Conservation (phyloP, 129 eudicot genomes). For the Artemisia tridentata region DNA sequence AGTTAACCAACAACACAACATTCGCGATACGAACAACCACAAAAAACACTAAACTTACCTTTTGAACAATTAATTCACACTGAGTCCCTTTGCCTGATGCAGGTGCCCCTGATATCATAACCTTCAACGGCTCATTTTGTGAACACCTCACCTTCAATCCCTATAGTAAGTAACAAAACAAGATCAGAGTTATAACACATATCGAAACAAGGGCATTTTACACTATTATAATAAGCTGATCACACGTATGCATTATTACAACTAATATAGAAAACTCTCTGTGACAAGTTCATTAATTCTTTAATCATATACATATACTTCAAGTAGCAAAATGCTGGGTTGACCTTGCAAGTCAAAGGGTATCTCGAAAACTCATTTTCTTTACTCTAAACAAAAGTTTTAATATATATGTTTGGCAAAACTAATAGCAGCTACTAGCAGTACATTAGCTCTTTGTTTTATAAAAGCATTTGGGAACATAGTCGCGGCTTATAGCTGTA, state of each 20-base stretch:
- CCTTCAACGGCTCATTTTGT: conserved; percentile 70
- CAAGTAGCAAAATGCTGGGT: neutral
- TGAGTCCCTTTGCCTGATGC: conserved; percentile 99
- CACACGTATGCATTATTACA: conserved; percentile 1
- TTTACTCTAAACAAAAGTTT: too few relatives aligned
- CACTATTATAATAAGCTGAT: conserved; percentile 9
- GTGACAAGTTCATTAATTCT: neutral
- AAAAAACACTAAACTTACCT: conserved; percentile 35
- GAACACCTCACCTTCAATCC: conserved; percentile 39
- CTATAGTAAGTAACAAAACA: neutral
- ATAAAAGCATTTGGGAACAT: too few relatives aligned
- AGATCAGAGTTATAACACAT: too few relatives aligned
- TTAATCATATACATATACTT: neutral
- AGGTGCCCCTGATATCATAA: conserved; percentile 97
- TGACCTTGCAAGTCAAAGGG: too few relatives aligned
- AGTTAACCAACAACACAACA: conserved; percentile 5
- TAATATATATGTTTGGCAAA: too few relatives aligned
- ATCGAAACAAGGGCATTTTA: neutral
- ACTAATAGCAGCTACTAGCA: too few relatives aligned
- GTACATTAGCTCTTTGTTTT: too few relatives aligned
- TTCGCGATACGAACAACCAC: neutral
- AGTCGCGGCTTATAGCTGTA: too few relatives aligned
- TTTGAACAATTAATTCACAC: conserved; percentile 79
- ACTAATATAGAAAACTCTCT: neutral
- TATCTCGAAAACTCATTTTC: too few relatives aligned